phyloP scores from a whole-genome alignment of 257 asterid genomes.

The Solanum etuberosum region DNA sequence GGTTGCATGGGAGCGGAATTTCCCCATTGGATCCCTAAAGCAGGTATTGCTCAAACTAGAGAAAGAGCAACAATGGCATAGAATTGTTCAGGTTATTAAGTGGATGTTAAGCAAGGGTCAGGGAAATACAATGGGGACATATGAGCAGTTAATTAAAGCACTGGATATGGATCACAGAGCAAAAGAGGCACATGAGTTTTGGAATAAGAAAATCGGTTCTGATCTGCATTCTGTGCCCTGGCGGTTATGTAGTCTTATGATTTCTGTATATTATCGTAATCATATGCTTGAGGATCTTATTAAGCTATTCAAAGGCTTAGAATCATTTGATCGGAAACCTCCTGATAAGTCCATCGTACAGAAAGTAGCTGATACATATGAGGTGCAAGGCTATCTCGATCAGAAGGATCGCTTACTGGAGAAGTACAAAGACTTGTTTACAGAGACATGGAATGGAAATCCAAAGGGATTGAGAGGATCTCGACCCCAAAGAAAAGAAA shows the following conservation, averaged over 20 bases:
- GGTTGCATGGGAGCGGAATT: slow-evolving; percentile 82
- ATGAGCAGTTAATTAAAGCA: slow-evolving; percentile 69
- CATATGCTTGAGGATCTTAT: slow-evolving; percentile 65
- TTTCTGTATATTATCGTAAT: slow-evolving; percentile 66
- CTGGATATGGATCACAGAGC: slow-evolving; percentile 73
- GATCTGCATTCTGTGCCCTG: slow-evolving; percentile 78
- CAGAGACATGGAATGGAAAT: slow-evolving; percentile 10
- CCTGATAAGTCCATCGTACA: slow-evolving; percentile 61
- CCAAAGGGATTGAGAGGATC: slow-evolving; percentile 19
- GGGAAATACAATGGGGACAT: slow-evolving; percentile 67
- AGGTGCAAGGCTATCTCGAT: slow-evolving; percentile 44
- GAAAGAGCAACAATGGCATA: slow-evolving; percentile 84
- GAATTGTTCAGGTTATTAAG: slow-evolving; percentile 68
- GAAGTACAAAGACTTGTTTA: slow-evolving; percentile 59
- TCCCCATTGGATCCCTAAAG: slow-evolving; percentile 70
- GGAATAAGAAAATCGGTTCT: slow-evolving; percentile 64
- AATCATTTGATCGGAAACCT: slow-evolving; percentile 68
- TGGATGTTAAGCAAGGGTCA: slow-evolving; percentile 98
- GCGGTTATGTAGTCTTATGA: slow-evolving; percentile 64
- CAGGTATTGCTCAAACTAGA: slow-evolving; percentile 48
- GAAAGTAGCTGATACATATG: slow-evolving; percentile 73
- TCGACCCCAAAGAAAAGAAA: slow-evolving; percentile 16
- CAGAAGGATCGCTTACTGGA: slow-evolving; percentile 60
- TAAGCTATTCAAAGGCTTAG: slow-evolving; percentile 68
- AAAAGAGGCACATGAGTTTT: slow-evolving; percentile 59